Evolutionary conservation across 176 grass and related monocot species (phyloP).

Genomic region (Olyra latifolia): DNA sequence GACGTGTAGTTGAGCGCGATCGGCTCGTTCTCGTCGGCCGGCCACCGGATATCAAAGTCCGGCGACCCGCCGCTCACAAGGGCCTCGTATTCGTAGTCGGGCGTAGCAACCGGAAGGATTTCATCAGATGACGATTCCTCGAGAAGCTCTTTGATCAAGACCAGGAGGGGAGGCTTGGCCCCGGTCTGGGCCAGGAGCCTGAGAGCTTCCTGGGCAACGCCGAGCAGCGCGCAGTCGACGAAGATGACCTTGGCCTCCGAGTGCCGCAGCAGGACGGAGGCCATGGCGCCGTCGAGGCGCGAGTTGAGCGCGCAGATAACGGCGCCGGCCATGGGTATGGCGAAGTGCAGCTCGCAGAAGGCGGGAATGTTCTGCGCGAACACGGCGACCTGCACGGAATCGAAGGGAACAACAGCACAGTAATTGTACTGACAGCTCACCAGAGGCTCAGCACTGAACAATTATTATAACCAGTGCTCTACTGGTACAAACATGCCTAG

Average conservation of each 20-base stretch:
- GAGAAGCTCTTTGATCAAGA: conserved; percentile 54
- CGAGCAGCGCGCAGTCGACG: conserved; percentile 56
- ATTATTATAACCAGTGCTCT: too few relatives aligned
- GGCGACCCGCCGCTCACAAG: conserved; percentile 28
- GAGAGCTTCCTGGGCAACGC: conserved; percentile 44
- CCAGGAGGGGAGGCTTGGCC: conserved; percentile 30
- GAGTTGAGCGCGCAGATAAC: conserved; percentile 83
- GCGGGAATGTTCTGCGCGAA: conserved; percentile 77
- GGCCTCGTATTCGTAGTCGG: conserved; percentile 58
- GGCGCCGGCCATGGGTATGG: conserved; percentile 69
- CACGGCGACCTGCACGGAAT: conserved; percentile 57
- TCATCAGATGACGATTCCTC: neutral
- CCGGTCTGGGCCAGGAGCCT: conserved; percentile 43
- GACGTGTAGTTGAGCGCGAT: conserved; percentile 91
- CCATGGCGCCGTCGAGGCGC: conserved; percentile 67
- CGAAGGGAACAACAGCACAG: too few relatives aligned
- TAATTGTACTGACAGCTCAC: too few relatives aligned
- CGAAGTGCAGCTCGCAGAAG: conserved; percentile 83
- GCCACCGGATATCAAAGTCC: conserved; percentile 52
- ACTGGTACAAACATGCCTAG: too few relatives aligned
- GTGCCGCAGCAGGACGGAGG: conserved; percentile 59
- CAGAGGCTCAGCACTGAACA: too few relatives aligned
- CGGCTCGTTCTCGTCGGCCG: conserved; percentile 63
- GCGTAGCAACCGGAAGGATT: neutral
- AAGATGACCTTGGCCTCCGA: conserved; percentile 79